Base-by-base conservation (phyloP, 441 rosid genomes). In the Arabidopsis hybrid region DNA sequence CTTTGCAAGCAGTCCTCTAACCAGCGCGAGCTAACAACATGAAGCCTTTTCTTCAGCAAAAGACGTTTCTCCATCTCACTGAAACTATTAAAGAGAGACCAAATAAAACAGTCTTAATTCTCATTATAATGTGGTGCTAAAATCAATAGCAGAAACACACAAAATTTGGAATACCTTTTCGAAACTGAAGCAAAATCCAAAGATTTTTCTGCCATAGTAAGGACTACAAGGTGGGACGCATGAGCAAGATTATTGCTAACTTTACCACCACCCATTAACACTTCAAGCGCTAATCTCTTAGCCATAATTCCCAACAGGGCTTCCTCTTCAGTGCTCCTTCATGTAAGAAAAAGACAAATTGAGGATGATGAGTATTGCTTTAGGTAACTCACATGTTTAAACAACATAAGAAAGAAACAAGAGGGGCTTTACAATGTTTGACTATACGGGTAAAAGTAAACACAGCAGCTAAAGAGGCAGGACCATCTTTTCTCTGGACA, bases 231-330 rank as follows among this genome's bases (percentile, higher is more conserved):
- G 79, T 95, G 98, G 7, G 97, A 89, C 14, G 96, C 89, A 59
- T 85, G 78, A 21, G 79, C 63, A 77, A 91, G 85, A 81, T 81
- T 77, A 76, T 86, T 46, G 76, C 84, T 85, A 72, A 90, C 83
- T 81, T 83, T 86, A 45, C 99, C 99, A 79, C 98, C 97, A 46
- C 85, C 87, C 92, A 89, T 88, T 58, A 76, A 58, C 71, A 95
- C 85, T 79, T 90, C 94, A 78, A 82, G 86, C 81, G 81, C 86
- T 86, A 90, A 79, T 81, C 98, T 93, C 84, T 87, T 91, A 78
- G 81, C 40, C 65, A 75, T 75, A 72, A 90, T 81, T 72, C 75
- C 83, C 83, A 85, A 65, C 73, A 89, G 60, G 51, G 83, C 77
- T 68, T 89, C 88, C 85, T 83, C 82, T 47, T 86, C 94, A 21